Evolutionary conservation across 108 stramenopile species (phyloP), one percentile per base, ranked within the genome.

Genomic region (Aureococcus anophagefferens): DNA sequence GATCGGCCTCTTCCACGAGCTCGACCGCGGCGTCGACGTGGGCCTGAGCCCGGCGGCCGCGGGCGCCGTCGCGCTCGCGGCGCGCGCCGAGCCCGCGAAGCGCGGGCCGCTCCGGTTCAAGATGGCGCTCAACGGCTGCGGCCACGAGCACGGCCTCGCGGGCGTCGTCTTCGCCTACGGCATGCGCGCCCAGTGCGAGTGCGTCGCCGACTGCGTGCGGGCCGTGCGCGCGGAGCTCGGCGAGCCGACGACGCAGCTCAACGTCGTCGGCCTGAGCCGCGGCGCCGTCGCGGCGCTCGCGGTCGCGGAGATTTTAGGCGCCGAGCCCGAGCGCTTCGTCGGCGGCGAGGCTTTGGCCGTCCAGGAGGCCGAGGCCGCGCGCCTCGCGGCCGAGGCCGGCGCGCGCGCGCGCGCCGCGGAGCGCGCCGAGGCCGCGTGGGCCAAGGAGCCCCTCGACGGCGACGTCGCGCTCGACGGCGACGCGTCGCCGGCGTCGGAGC

Each of bases 401-500:
- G n/a, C n/a, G n/a, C n/a, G n/a, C n/a, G n/a, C n/a, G n/a, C n/a
- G n/a, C n/a, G n/a, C n/a, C n/a, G n/a, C n/a, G n/a, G 51, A 16
- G 51, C 17, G 51, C 51, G 51, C 51, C 51, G 51, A 59, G 51
- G n/a, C n/a, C n/a, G n/a, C n/a, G n/a, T n/a, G n/a, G n/a, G n/a
- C n/a, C n/a, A n/a, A n/a, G n/a, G n/a, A n/a, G n/a, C n/a, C n/a
- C n/a, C n/a, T n/a, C n/a, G n/a, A n/a, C n/a, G n/a, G n/a, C n/a
- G n/a, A n/a, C n/a, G n/a, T n/a, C n/a, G n/a, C n/a, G n/a, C n/a
- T n/a, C n/a, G n/a, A n/a, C n/a, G n/a, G n/a, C n/a, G n/a, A n/a
- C n/a, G n/a, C n/a, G n/a, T n/a, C n/a, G n/a, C n/a, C n/a, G n/a
- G n/a, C n/a, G n/a, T n/a, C n/a, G n/a, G n/a, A n/a, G n/a, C n/a